These are phyloP conservation scores for Trichoderma sp. DNA, from an alignment of 2,329 filamentous ascomycete species.

Conservation along the genomic window DNA sequence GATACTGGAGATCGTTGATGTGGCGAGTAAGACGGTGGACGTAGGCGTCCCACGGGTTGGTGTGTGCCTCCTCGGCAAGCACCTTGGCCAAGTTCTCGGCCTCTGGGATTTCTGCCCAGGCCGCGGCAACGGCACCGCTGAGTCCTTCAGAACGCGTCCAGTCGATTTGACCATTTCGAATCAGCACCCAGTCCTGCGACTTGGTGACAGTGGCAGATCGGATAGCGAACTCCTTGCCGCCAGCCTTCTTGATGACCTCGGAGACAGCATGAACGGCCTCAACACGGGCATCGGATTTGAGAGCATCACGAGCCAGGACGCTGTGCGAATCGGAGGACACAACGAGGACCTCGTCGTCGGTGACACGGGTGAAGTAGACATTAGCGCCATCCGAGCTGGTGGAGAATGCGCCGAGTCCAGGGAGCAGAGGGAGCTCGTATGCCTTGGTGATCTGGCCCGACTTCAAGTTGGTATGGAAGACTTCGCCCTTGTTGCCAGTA, in stretches of 20 bases:
- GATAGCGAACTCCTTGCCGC: constrained; percentile 66
- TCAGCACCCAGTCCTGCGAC: constrained; percentile 73
- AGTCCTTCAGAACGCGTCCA: constrained; percentile 84
- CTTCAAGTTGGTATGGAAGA: constrained; percentile 78
- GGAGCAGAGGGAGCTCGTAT: constrained; percentile 71
- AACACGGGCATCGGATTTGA: constrained; percentile 45
- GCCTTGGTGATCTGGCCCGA: constrained; percentile 67
- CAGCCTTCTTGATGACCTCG: constrained; percentile 73
- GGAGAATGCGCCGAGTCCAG: constrained; percentile 71
- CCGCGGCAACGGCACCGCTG: constrained; percentile 72
- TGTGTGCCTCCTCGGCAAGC: constrained; percentile 81
- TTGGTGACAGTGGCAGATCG: constrained; percentile 68
- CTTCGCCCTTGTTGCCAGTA: constrained; percentile 72
- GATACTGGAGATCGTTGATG: constrained; percentile 68
- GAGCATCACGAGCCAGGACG: constrained; percentile 71
- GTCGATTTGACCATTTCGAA: constrained; percentile 74
- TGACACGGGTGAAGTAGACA: constrained; percentile 84
- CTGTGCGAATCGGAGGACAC: constrained; percentile 73
- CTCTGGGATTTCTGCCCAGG: constrained; percentile 74
- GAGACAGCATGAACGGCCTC: constrained; percentile 66
- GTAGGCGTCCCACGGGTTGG: constrained; percentile 77
- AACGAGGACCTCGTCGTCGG: constrained; percentile 68
- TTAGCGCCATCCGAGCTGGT: constrained; percentile 74
- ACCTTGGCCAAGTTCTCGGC: constrained; percentile 73
- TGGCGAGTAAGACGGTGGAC: constrained; percentile 83